Evolutionary conservation across 208 protist species (phyloP).

Genomic region (Leishmania braziliensis): DNA sequence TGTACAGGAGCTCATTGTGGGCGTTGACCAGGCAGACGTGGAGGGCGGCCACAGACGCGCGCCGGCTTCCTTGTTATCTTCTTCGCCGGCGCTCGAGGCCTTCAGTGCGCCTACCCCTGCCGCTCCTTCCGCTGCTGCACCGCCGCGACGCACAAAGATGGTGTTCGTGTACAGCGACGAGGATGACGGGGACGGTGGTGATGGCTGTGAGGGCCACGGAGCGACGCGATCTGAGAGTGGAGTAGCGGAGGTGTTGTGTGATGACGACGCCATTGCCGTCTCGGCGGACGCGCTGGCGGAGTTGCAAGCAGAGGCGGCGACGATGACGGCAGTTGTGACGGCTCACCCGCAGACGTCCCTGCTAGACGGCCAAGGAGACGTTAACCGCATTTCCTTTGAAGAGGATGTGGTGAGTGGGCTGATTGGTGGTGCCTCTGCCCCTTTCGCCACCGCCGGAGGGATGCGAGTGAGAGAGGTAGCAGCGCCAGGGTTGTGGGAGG

Average conservation of each 20-base stretch:
- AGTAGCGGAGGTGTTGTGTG: conserved; percentile 10
- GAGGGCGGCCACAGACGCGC: background rate
- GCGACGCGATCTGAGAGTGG: background rate
- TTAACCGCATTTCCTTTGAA: conserved; percentile 15
- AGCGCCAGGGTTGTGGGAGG: conserved; percentile 37
- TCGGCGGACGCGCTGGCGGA: conserved; percentile 38
- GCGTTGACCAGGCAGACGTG: conserved; percentile 7
- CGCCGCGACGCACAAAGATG: conserved; percentile 41
- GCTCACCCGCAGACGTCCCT: background rate
- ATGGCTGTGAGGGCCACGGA: conserved; percentile 16
- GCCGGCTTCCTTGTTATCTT: background rate
- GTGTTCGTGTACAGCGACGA: conserved; percentile 85
- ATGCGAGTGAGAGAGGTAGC: conserved; percentile 40
- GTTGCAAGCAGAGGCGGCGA: conserved; percentile 32
- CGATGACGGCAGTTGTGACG: background rate
- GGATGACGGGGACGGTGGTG: conserved; percentile 64
- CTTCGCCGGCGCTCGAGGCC: background rate
- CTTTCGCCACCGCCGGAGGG: background rate
- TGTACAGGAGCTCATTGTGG: conserved; percentile 17
- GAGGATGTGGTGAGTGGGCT: conserved; percentile 32
- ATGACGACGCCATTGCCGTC: conserved; percentile 23
- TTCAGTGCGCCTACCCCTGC: background rate
- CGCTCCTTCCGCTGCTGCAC: background rate
- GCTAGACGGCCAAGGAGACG: conserved; percentile 14
- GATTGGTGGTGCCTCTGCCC: background rate